phyloP scores from a whole-genome alignment of 2,329 filamentous ascomycete species.

The Cladophialophora immunda region DNA sequence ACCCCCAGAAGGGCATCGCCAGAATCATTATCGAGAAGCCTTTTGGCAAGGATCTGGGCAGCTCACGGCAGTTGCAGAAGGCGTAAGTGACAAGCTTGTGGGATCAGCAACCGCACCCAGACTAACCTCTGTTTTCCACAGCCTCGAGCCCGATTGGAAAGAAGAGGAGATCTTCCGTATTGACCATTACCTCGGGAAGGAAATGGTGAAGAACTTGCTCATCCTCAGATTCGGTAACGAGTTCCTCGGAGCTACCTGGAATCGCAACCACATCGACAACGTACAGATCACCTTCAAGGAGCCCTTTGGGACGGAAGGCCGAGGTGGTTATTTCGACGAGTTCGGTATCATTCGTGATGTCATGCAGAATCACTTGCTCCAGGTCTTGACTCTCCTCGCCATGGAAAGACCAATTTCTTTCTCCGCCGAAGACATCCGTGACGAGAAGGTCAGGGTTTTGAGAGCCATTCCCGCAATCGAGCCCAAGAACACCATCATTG shows the following conservation, averaged over 20 bases:
- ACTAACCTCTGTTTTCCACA: constrained; percentile 18
- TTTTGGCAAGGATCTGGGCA: constrained; percentile 95
- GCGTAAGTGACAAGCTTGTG: constrained; percentile 55
- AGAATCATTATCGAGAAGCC: constrained; percentile 99
- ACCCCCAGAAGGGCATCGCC: constrained; percentile 87
- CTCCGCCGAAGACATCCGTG: constrained; percentile 96
- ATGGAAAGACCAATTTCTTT: constrained; percentile 99
- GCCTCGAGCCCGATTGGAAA: constrained; percentile 93
- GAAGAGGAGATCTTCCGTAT: constrained; percentile 99
- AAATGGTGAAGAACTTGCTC: constrained; percentile 99
- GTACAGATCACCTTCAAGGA: constrained; percentile 99
- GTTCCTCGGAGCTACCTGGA: constrained; percentile 98
- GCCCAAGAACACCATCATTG: constrained; percentile 99
- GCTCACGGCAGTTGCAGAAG: constrained; percentile 92
- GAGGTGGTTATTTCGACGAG: constrained; percentile 98
- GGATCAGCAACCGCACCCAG: neutral
- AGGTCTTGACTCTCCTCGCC: constrained; percentile 92
- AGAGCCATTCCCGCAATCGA: constrained; percentile 93
- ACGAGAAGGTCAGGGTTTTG: constrained; percentile 96
- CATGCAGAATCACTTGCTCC: constrained; percentile 99
- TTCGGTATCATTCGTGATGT: constrained; percentile 99
- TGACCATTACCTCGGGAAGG: constrained; percentile 98
- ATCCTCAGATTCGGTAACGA: constrained; percentile 98
- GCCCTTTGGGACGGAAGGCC: constrained; percentile 96
- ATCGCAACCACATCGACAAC: constrained; percentile 98